Evolutionary conservation across 768 basidiomycete genomes (phyloP), one percentile per base, ranked within the genome.

Genomic region (Kwoniella sp.): DNA sequence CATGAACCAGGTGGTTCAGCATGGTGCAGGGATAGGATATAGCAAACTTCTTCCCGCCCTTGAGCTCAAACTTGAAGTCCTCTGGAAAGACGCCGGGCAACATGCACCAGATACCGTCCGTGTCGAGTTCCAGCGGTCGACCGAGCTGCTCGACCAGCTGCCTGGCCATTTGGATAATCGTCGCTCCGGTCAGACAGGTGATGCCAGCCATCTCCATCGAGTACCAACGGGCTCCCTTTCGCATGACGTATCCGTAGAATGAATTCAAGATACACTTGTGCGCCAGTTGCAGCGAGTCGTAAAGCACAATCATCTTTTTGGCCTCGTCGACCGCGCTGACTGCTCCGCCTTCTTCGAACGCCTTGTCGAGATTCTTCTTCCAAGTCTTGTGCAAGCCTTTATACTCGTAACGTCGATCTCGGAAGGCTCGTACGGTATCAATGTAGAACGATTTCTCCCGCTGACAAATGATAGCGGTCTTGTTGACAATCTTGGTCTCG

Each of bases 171-270:
- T 99, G 93, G 62, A 99, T 98, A 77, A 99, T 98, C 5, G 83
- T 88, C 17, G 95, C 91, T 33, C 95, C 95, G 0, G 95, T 98
- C 46, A 98, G 78, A 76, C 95, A 99, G 10, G 95, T 98, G 57
- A 99, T 96, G 6, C 95, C 95, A 0, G 95, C 95, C 95, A 99
- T 99, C 78, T 99, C 95, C 95, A 99, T 96, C 25, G 93, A 98
- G 73, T 96, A 92, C 95, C 95, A 99, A 26, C 95, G 80, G 15
- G 95, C 95, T 46, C 95, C 95, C 72, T 99, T 98, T 33, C 95
- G 84, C 95, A 98, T 98, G 71, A 99, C 93, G 65, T 99, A 99
- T 29, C 95, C 95, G 70, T 99, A 99, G 80, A 99, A 99, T 3
- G 95, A 98, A 78, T 99, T 99, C 60, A 99, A 82, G 70, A 99